Conservation (phyloP, 1,284 basidiomycete species). For the Moniliophthora roreri region DNA sequence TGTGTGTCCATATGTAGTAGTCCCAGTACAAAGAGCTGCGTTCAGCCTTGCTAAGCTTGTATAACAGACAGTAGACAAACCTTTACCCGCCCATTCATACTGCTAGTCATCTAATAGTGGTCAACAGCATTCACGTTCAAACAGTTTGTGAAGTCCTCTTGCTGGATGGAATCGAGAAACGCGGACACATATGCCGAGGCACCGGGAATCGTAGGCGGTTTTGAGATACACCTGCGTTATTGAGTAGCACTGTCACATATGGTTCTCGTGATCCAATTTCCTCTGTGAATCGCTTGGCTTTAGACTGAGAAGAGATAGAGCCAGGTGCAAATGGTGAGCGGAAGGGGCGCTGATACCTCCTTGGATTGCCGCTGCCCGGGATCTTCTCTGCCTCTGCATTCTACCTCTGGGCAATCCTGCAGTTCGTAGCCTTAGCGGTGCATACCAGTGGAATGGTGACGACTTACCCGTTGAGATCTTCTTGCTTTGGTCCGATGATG, state of each 20-base stretch:
- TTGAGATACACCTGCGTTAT: constrained; percentile 31
- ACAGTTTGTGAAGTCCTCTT: constrained; percentile 28
- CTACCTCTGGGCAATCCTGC: constrained; percentile 37
- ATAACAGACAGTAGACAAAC: constrained; percentile 18
- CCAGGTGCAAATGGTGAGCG: constrained; percentile 32
- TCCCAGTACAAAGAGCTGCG: constrained; percentile 34
- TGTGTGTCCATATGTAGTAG: constrained; percentile 34
- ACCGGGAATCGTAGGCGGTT: constrained; percentile 30
- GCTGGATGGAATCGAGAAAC: constrained; percentile 39
- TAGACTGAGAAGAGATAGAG: constrained; percentile 30
- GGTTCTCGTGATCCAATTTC: constrained; percentile 38
- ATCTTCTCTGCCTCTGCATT: constrained; percentile 36
- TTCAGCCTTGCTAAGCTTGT: not conserved
- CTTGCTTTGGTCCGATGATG: constrained; percentile 45
- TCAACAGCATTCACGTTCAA: constrained; percentile 43
- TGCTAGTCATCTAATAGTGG: constrained; percentile 52
- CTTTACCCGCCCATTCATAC: constrained; percentile 59
- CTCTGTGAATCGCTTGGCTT: constrained; percentile 43
- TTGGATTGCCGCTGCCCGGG: constrained; percentile 33
- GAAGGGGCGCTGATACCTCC: constrained; percentile 38
- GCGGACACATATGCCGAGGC: constrained; percentile 38
- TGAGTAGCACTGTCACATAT: constrained; percentile 44
- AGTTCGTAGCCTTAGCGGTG: not conserved
- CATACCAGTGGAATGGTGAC: not conserved
- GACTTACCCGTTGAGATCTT: constrained; percentile 37